Evolutionary conservation across 2,329 filamentous ascomycete species (phyloP).

Genomic region (Cadophora malorum): DNA sequence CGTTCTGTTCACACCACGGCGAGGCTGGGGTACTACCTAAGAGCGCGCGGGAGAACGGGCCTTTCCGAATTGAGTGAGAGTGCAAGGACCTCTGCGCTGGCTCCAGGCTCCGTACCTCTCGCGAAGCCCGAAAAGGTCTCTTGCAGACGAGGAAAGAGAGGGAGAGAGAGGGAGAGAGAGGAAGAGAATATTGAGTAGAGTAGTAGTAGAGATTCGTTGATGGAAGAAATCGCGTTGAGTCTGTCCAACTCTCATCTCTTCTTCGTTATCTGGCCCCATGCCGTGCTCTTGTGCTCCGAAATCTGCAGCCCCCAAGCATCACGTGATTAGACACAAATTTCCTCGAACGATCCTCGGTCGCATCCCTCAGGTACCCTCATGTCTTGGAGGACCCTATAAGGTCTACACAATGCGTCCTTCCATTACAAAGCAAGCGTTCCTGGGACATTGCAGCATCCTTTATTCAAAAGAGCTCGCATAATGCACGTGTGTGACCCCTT

Average conservation of each 20-base stretch:
- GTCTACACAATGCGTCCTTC: neutral
- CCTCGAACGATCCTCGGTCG: neutral
- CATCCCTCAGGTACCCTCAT: neutral
- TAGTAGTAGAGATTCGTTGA: neutral
- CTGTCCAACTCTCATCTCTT: neutral
- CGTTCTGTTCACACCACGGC: constrained; percentile 12
- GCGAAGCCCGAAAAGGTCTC: neutral
- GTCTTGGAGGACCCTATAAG: neutral
- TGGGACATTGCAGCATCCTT: neutral
- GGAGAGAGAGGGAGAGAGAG: neutral
- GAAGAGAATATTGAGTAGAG: too few species aligned
- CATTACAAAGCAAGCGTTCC: neutral
- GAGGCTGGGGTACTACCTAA: constrained; percentile 1
- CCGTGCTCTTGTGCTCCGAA: too few species aligned
- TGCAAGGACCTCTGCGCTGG: neutral
- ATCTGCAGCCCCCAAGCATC: neutral
- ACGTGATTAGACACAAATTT: neutral
- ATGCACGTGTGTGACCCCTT: constrained; percentile 19
- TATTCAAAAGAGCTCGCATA: neutral
- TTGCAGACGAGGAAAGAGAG: neutral
- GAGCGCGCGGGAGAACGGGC: constrained; percentile 9
- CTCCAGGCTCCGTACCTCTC: neutral
- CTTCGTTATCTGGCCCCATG: neutral
- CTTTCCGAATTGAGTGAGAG: constrained; percentile 25
- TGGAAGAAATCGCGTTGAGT: neutral